These are phyloP conservation scores for Panicum virgatum DNA, from an alignment of 202 grass and related monocot genomes.

Conservation along the genomic window DNA sequence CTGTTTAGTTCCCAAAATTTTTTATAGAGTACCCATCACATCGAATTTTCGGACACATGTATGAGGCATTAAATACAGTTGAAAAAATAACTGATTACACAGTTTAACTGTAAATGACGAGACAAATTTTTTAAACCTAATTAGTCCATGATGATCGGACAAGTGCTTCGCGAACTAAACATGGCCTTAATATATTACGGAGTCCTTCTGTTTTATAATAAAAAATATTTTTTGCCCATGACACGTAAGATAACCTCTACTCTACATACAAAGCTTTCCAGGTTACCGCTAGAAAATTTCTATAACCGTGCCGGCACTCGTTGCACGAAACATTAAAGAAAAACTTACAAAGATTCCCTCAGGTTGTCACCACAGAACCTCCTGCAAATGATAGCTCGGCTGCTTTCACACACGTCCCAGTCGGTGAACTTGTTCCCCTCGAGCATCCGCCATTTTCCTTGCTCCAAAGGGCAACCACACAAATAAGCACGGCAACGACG, in stretches of 20 bases:
- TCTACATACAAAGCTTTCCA: neutral
- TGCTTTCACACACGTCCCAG: constrained; percentile 29
- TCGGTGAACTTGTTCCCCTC: neutral
- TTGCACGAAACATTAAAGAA: neutral
- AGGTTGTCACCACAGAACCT: neutral
- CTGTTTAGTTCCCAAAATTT: no score
- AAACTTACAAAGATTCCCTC: neutral
- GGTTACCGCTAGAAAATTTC: neutral
- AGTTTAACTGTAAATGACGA: no score
- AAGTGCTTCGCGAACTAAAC: no score
- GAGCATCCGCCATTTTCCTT: constrained; percentile 48
- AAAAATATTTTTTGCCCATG: neutral
- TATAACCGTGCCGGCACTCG: neutral
- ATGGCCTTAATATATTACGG: no score
- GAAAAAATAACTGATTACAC: no score
- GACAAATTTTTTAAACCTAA: no score
- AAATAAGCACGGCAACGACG: constrained; percentile 47
- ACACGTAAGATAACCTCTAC: neutral
- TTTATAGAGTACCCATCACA: no score
- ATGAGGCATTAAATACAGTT: no score
- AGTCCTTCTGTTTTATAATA: neutral
- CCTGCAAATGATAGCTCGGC: constrained; percentile 20
- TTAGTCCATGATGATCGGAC: no score
- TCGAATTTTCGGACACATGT: no score
- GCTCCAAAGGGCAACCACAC: constrained; percentile 13